Conservation (phyloP, 2,329 filamentous ascomycete genomes). For the Tolypocladium ovalisporum region DNA sequence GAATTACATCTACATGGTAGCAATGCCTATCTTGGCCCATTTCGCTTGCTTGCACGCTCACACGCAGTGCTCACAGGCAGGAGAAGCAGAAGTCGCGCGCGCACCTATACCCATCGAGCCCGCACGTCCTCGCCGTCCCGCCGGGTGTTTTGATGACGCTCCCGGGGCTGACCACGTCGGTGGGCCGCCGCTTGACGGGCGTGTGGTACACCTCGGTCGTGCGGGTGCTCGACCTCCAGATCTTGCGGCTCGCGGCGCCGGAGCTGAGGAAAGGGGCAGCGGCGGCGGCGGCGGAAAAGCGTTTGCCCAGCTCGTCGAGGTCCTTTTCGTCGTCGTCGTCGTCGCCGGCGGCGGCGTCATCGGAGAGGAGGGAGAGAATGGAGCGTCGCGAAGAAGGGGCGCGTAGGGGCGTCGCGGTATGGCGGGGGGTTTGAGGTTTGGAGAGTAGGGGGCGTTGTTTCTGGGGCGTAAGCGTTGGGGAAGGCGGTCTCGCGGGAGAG, state of each 20-base stretch:
- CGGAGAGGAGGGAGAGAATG: constrained; percentile 31
- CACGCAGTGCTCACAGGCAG: constrained; percentile 25
- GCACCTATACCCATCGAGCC: constrained; percentile 44
- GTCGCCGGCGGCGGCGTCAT: constrained; percentile 14
- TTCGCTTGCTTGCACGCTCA: not conserved
- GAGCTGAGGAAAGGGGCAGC: constrained; percentile 7
- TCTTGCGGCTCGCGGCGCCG: constrained; percentile 10
- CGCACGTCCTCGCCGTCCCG: constrained; percentile 39
- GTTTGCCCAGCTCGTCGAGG: constrained; percentile 18
- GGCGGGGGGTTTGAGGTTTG: constrained; percentile 16
- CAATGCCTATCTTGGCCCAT: not conserved
- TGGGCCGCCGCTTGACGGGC: constrained; percentile 11
- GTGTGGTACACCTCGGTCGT: constrained; percentile 17
- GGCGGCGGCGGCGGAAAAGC: not conserved
- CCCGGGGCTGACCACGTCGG: constrained; percentile 10
- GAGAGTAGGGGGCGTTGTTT: not conserved
- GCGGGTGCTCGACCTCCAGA: constrained; percentile 16
- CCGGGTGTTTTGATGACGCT: constrained; percentile 33
- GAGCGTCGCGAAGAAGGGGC: constrained; percentile 21
- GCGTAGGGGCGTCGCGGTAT: constrained; percentile 11
- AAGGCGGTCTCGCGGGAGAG: constrained; percentile 8
- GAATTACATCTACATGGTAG: not conserved
- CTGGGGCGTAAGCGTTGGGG: not conserved
- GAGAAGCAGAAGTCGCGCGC: constrained; percentile 49
- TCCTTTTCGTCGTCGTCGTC: constrained; percentile 15